Evolutionary conservation across 1,139 yeast species (phyloP).

Genomic region (Candida freyschussii): DNA sequence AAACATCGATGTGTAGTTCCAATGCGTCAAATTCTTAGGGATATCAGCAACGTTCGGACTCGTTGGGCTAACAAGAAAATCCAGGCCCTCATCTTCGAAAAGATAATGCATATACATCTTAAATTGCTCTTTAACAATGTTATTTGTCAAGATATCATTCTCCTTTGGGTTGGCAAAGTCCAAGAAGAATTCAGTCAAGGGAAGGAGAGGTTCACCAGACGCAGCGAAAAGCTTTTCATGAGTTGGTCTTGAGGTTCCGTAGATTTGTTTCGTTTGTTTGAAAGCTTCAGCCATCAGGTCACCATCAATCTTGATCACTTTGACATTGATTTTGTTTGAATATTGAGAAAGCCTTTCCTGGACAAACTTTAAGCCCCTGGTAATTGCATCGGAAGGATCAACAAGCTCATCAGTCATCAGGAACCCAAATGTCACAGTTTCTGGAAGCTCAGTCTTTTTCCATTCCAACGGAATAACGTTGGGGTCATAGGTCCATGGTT

Average conservation of each 20-base stretch:
- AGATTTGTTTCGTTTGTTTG: slow-evolving; percentile 41
- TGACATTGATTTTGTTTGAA: slow-evolving; percentile 35
- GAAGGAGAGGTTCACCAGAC: slow-evolving; percentile 63
- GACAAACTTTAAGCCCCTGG: slow-evolving; percentile 39
- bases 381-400: slow-evolving; percentile 53
- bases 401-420: slow-evolving; percentile 42
- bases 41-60: slow-evolving; percentile 71
- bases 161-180: slow-evolving; percentile 55
- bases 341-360: slow-evolving; percentile 35
- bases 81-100: slow-evolving; percentile 53
- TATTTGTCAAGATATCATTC: slow-evolving; percentile 28
- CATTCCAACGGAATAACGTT: slow-evolving; percentile 51
- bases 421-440: slow-evolving; percentile 33
- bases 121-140: slow-evolving; percentile 41
- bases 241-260: slow-evolving; percentile 56
- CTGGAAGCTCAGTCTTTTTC: slow-evolving; percentile 45
- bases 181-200: slow-evolving; percentile 57
- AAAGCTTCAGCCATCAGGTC: slow-evolving; percentile 44
- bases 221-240: slow-evolving; percentile 46
- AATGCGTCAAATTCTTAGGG: slow-evolving; percentile 59
- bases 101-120: slow-evolving; percentile 39
- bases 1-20: slow-evolving; percentile 73
- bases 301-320: slow-evolving; percentile 47
- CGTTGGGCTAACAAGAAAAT: slow-evolving; percentile 63
- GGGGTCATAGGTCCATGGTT: slow-evolving; percentile 58